These are phyloP conservation scores for Dioscorea alata DNA, from an alignment of 106 monocot genomes.

Conservation along the genomic window DNA sequence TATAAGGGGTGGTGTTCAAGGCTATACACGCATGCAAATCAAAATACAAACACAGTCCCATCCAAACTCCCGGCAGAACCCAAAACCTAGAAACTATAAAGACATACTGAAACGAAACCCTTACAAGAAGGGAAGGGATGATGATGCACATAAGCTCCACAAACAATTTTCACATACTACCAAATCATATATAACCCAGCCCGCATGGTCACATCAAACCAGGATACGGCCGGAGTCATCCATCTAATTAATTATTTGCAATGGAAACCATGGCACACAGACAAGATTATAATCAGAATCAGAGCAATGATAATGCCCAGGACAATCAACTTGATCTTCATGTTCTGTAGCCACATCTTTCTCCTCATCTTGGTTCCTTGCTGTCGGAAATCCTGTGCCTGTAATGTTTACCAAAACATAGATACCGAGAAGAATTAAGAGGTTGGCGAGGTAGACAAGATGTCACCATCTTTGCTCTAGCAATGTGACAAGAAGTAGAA, in stretches of 20 bases:
- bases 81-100: background rate
- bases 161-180: background rate
- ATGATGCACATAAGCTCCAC: background rate
- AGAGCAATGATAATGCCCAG: slow-evolving; percentile 53
- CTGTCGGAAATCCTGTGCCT: slow-evolving; percentile 75
- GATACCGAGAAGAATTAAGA: background rate
- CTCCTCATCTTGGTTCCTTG: slow-evolving; percentile 50
- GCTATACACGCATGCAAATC: background rate
- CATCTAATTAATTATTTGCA: slow-evolving; percentile 19
- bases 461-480: too few relatives aligned
- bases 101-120: background rate
- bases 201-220: too few relatives aligned
- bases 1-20: background rate
- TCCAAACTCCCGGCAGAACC: background rate
- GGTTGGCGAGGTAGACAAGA: background rate
- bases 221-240: too few relatives aligned
- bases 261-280: slow-evolving; percentile 74
- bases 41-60: background rate
- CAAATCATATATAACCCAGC: background rate
- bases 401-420: slow-evolving; percentile 5
- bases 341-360: slow-evolving; percentile 79
- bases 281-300: slow-evolving; percentile 67
- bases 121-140: background rate
- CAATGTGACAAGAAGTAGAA: too few relatives aligned
- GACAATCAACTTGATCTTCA: slow-evolving; percentile 84